Evolutionary conservation across 352 stramenopile genomes (phyloP), one percentile per base, ranked within the genome.

Genomic region (Globisporangium acanthophoron): DNA sequence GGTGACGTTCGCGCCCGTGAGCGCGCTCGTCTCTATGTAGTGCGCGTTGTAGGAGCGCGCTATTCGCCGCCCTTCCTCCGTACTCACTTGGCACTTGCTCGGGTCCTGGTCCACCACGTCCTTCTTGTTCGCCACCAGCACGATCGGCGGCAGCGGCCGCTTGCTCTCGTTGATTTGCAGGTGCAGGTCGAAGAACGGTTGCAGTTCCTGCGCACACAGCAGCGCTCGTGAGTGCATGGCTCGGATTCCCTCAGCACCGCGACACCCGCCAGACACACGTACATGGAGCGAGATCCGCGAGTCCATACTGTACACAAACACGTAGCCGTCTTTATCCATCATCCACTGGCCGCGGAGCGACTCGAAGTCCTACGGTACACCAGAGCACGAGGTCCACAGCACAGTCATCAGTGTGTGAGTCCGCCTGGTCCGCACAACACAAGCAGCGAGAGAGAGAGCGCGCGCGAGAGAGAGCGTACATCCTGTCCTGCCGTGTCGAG

Each of bases 241-340:
- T 27, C 24, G 24, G 24, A 27, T 1, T 27, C 24, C 24, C 24
- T 27, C 24, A 27, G 24, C 24, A 27, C 24, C 24, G 24, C 24
- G 24, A 27, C 39, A 44, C 39, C 5, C 31, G 21, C 41, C 15
- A 45, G 4, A 58, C 13, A 16, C 54, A 52, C 64, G 37, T 84
- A 88, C 81, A 64, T 94, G 81, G 44, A 96, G 74, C 58, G 81
- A 93, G 65, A 89, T 87, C 43, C 83, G 77, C 59, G 84, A 93
- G 72, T 94, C 82, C 79, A 96, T 92, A 70, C 78, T 90, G 72
- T 94, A 96, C 56, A 96, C 87, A 80, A 96, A 96, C 58, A 95
- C 81, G 65, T 95, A 95, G 62, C 82, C 86, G 70, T 95, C 82
- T 62, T 95, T 95, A 69, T 93, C 86, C 82, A 94, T 94, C 85